A percentile compares a stretch with the other conserved stretches of the same genome.
Evolutionary conservation across 257 asterid species (phyloP).

Genomic region (Anisodus acutangulus): DNA sequence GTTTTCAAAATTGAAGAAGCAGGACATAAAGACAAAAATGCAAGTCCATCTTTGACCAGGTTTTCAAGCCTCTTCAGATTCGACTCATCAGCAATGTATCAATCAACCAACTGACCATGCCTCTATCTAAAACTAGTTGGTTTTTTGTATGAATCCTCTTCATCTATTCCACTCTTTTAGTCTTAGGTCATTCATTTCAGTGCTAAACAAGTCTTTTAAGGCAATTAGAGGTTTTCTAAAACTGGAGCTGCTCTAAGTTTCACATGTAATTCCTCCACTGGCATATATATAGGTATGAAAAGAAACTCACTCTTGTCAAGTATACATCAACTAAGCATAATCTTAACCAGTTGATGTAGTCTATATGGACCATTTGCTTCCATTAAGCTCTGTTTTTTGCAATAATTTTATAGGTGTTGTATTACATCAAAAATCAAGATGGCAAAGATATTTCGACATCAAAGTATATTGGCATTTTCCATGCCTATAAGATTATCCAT

Average conservation of each 20-base stretch:
- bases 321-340: not conserved
- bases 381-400: not conserved
- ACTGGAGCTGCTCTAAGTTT: not conserved
- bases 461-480: not conserved
- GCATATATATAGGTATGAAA: not conserved
- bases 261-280: conserved; percentile 2
- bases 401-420: not conserved
- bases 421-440: not conserved
- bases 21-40: not conserved
- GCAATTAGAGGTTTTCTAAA: not conserved
- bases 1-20: not conserved
- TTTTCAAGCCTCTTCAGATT: not conserved
- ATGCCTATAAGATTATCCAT: not conserved
- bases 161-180: not conserved
- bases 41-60: conserved; percentile 6
- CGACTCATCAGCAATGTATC: not conserved
- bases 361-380: conserved; percentile 2
- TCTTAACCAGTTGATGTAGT: not conserved
- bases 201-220: not conserved
- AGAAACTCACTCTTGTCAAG: not conserved
- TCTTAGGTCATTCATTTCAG: too few relatives aligned
- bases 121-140: not conserved
- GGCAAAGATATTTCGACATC: not conserved
- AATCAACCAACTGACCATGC: not conserved
- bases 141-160: not conserved